These are phyloP conservation scores for Lathyrus aphaca DNA, from an alignment of 306 rosid species.

Conservation along the genomic window DNA sequence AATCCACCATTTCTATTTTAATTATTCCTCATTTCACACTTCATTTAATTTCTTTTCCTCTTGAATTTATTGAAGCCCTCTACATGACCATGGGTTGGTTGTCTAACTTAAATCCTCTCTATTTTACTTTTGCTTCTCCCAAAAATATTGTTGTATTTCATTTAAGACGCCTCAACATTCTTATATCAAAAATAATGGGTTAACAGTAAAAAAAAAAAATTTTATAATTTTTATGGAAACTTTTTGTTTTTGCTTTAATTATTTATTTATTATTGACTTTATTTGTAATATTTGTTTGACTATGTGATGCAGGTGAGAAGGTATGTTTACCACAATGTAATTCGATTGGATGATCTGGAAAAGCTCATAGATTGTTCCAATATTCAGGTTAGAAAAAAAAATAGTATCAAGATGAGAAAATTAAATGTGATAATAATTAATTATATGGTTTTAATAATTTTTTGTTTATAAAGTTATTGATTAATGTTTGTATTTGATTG, in stretches of 20 bases:
- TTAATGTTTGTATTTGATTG: constrained; percentile 37
- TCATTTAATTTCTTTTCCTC: constrained; percentile 46
- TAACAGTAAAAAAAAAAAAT: too few relatives aligned
- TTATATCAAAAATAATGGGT: constrained; percentile 20
- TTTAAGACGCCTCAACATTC: background rate
- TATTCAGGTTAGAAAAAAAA: constrained; percentile 71
- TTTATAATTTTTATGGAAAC: too few relatives aligned
- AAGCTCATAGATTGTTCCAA: constrained; percentile 86
- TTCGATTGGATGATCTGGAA: constrained; percentile 86
- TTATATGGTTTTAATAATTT: background rate
- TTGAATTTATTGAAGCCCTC: constrained; percentile 12
- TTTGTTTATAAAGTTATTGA: constrained; percentile 2
- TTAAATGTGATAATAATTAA: too few relatives aligned
- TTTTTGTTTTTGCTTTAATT: background rate
- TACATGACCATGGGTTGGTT: constrained; percentile 7
- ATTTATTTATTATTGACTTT: constrained; percentile 23
- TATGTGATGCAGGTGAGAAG: constrained; percentile 72
- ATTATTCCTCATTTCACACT: constrained; percentile 40
- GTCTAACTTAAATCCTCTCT: constrained; percentile 9
- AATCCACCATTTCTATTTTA: constrained; percentile 47
- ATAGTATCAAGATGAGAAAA: background rate
- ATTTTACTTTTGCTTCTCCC: background rate
- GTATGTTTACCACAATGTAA: constrained; percentile 92
- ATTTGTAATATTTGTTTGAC: constrained; percentile 18
- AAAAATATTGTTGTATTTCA: background rate